phyloP scores from a whole-genome alignment of 2,329 filamentous ascomycete species.

The Phialemoniopsis sp. region DNA sequence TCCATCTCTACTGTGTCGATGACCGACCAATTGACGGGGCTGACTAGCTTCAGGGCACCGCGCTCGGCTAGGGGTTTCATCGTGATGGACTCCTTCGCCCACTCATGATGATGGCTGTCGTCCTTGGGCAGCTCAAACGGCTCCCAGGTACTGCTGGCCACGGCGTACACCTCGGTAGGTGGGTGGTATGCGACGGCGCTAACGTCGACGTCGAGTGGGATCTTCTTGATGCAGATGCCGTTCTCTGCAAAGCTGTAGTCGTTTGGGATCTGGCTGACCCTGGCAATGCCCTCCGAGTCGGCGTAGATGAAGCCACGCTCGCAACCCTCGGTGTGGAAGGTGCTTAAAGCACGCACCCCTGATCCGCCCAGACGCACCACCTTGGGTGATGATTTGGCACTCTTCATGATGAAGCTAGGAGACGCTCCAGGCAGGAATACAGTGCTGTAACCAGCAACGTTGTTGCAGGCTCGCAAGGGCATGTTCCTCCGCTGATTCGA shows the following conservation, averaged over 20 bases:
- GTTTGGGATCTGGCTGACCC: conserved; percentile 67
- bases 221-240: conserved; percentile 70
- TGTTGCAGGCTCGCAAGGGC: conserved; percentile 53
- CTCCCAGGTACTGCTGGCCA: conserved; percentile 64
- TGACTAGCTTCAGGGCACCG: conserved; percentile 74
- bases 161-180: conserved; percentile 68
- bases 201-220: conserved; percentile 66
- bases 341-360: conserved; percentile 66
- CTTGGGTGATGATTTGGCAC: conserved; percentile 70
- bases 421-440: conserved; percentile 80
- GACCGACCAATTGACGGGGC: conserved; percentile 70
- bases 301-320: conserved; percentile 81
- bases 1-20: conserved; percentile 76
- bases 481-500: conserved; percentile 34
- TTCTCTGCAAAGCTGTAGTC: conserved; percentile 68
- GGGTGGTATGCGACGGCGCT: conserved; percentile 73
- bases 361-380: conserved; percentile 69
- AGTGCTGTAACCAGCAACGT: conserved; percentile 73
- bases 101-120: conserved; percentile 78
- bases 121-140: conserved; percentile 84
- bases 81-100: conserved; percentile 64
- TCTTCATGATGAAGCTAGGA: conserved; percentile 79
- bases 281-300: conserved; percentile 66
- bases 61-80: conserved; percentile 67
- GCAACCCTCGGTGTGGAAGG: conserved; percentile 73